Conservation (phyloP, 2,329 filamentous ascomycete genomes). For the Pseudocercospora eumusae region DNA sequence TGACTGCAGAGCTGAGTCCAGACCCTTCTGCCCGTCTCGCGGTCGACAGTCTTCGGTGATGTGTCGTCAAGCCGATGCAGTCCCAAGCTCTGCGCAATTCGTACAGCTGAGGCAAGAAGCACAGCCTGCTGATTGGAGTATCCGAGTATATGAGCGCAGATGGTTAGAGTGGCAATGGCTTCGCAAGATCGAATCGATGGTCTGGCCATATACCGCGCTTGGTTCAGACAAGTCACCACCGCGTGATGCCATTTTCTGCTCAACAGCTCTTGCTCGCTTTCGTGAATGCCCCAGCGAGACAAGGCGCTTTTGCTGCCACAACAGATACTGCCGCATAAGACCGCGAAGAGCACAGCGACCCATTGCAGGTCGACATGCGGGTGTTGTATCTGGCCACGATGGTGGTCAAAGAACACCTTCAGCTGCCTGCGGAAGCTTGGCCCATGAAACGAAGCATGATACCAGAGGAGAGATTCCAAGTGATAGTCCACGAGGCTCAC, state of each 20-base stretch:
- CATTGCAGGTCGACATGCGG: slow-evolving; percentile 15
- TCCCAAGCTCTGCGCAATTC: slow-evolving; percentile 19
- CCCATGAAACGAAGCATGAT: slow-evolving; percentile 16
- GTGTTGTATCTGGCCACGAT: slow-evolving; percentile 1
- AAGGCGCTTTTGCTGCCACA: slow-evolving; percentile 13
- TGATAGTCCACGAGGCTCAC: slow-evolving; percentile 16
- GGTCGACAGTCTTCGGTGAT: background rate
- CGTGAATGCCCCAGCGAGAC: slow-evolving; percentile 5
- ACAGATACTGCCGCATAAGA: slow-evolving; percentile 14
- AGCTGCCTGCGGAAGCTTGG: slow-evolving; percentile 14
- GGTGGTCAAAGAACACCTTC: background rate
- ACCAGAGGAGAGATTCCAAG: slow-evolving; percentile 20
- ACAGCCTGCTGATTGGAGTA: slow-evolving; percentile 22
- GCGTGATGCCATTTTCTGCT: slow-evolving; percentile 16
- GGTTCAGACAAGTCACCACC: slow-evolving; percentile 12
- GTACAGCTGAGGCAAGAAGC: slow-evolving; percentile 17
- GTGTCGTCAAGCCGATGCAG: background rate
- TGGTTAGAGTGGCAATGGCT: slow-evolving; percentile 20
- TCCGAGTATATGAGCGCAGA: slow-evolving; percentile 21
- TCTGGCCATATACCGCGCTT: slow-evolving; percentile 10
- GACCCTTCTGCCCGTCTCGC: background rate
- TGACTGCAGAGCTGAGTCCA: slow-evolving; percentile 11
- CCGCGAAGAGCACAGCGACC: slow-evolving; percentile 17
- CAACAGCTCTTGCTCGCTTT: slow-evolving; percentile 9
- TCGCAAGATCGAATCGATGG: slow-evolving; percentile 15